A percentile compares a stretch with the other conserved stretches of the same genome.
Evolutionary conservation across 2,329 filamentous ascomycete genomes (phyloP).

Genomic region (Diaporthe caulivora): DNA sequence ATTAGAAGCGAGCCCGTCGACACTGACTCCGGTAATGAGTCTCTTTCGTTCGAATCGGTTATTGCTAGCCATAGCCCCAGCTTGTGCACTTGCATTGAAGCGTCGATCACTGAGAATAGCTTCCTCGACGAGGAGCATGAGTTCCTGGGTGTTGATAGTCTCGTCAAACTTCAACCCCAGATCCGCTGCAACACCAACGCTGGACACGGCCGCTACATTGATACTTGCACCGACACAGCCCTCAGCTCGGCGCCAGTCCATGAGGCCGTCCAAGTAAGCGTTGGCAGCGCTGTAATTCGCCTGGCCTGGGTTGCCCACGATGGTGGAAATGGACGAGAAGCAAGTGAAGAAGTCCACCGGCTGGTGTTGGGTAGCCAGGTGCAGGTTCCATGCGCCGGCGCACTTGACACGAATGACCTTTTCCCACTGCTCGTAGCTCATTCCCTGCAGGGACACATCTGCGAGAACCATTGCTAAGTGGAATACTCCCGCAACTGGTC

Average conservation of each 20-base stretch:
- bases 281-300: constrained; percentile 59
- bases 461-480: constrained; percentile 34
- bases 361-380: neutral
- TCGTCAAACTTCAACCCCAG: constrained; percentile 17
- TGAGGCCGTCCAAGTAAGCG: constrained; percentile 52
- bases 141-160: constrained; percentile 24
- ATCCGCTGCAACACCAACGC: constrained; percentile 8
- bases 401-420: constrained; percentile 23
- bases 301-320: constrained; percentile 50
- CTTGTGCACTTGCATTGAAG: neutral
- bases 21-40: neutral
- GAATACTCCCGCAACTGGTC: constrained; percentile 23
- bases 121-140: constrained; percentile 18
- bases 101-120: constrained; percentile 7
- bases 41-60: neutral
- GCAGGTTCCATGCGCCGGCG: constrained; percentile 15
- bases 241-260: neutral
- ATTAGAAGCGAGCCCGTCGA: neutral
- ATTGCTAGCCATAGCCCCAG: neutral
- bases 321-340: constrained; percentile 46
- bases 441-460: constrained; percentile 11
- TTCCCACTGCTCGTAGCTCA: constrained; percentile 16
- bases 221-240: constrained; percentile 17
- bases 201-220: constrained; percentile 21
- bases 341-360: constrained; percentile 48